These are phyloP conservation scores for Polygonum aviculare DNA, from an alignment of 148 eudicot genomes.

Conservation along the genomic window DNA sequence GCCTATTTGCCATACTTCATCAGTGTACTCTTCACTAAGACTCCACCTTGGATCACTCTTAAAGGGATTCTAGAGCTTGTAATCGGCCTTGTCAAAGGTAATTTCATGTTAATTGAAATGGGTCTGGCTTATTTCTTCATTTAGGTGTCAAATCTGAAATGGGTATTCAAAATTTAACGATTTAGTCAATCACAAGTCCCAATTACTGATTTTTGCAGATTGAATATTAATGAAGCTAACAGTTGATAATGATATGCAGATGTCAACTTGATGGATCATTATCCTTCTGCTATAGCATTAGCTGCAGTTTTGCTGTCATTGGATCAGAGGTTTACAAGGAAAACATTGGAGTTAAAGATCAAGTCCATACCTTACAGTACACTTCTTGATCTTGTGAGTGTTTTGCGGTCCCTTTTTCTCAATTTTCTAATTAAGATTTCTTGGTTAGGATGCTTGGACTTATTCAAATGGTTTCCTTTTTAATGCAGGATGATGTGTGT, in stretches of 20 bases:
- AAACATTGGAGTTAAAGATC: constrained; percentile 30
- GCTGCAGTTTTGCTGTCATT: constrained; percentile 35
- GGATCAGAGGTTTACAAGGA: constrained; percentile 30
- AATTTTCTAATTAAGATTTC: neutral
- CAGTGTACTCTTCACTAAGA: constrained; percentile 14
- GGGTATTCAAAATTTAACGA: neutral
- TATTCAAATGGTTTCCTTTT: neutral
- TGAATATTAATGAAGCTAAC: no score
- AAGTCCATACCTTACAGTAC: constrained; percentile 14
- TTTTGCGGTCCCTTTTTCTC: neutral
- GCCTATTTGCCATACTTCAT: constrained; percentile 25
- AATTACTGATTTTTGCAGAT: no score
- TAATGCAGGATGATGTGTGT: constrained; percentile 29
- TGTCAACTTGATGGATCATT: constrained; percentile 27
- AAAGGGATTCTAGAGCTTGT: constrained; percentile 18
- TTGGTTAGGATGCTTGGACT: neutral
- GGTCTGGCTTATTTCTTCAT: neutral
- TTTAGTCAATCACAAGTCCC: no score
- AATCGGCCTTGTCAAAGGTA: constrained; percentile 33
- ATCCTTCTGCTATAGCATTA: constrained; percentile 33
- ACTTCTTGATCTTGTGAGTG: constrained; percentile 28
- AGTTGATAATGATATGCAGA: constrained; percentile 19
- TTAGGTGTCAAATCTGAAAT: neutral
- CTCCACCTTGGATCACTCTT: constrained; percentile 10
- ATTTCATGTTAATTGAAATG: neutral